These are phyloP conservation scores for Ophiostoma piceae DNA, from an alignment of 2,329 filamentous ascomycete species.

Conservation along the genomic window DNA sequence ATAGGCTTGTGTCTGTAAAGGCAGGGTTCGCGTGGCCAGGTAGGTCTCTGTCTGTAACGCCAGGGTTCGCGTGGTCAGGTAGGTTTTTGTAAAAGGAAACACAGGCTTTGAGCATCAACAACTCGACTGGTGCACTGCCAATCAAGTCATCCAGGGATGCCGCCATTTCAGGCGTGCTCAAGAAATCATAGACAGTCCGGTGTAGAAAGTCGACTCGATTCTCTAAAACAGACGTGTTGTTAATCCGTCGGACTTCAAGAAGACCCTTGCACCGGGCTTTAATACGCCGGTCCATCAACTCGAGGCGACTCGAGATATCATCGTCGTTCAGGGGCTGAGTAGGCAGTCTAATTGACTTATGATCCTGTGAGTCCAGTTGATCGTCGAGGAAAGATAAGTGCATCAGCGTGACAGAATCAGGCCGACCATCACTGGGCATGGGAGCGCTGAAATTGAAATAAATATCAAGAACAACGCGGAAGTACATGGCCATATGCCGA, in stretches of 20 bases:
- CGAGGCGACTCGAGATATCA: background rate
- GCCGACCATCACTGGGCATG: too few relatives aligned
- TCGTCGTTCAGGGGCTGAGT: background rate
- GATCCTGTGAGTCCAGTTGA: background rate
- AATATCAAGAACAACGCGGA: background rate
- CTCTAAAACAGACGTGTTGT: too few relatives aligned
- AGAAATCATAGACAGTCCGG: background rate
- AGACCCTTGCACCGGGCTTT: background rate
- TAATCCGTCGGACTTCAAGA: background rate
- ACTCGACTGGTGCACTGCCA: background rate
- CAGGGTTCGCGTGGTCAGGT: too few relatives aligned
- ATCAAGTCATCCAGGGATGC: background rate
- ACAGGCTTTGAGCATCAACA: background rate
- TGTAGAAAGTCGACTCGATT: background rate
- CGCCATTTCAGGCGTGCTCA: background rate
- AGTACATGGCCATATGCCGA: background rate
- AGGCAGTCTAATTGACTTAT: too few relatives aligned
- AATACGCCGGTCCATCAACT: background rate
- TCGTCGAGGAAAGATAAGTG: background rate
- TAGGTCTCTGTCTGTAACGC: too few relatives aligned
- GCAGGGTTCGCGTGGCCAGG: too few relatives aligned
- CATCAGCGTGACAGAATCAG: too few relatives aligned
- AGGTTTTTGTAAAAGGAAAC: background rate
- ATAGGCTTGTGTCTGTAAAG: too few relatives aligned
- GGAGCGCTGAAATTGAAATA: too few relatives aligned